phyloP scores from a whole-genome alignment of 208 protist genomes.

The Herpetomonas samuelpessoai region DNA sequence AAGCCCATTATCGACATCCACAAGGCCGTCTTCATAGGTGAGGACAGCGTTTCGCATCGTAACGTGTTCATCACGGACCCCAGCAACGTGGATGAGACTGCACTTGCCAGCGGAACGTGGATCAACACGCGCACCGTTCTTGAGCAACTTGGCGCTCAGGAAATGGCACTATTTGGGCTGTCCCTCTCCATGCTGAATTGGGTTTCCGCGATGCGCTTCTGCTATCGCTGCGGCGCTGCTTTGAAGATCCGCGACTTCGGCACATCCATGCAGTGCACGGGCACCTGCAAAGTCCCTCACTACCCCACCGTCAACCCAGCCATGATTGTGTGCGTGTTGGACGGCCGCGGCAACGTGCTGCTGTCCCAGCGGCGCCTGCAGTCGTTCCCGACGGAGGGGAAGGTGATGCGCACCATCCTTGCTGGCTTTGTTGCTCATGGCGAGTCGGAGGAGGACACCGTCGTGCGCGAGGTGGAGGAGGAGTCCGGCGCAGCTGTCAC shows the following conservation, averaged over 20 bases:
- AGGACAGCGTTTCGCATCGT: constrained; percentile 15
- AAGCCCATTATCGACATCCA: constrained; percentile 8
- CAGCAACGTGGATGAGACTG: constrained; percentile 9
- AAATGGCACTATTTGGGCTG: constrained; percentile 30
- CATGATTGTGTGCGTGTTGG: constrained; percentile 47
- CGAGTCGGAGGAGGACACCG: constrained; percentile 51
- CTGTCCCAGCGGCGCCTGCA: constrained; percentile 30
- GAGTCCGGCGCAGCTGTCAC: constrained; percentile 41
- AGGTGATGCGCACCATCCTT: constrained; percentile 32
- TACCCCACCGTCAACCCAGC: constrained; percentile 44
- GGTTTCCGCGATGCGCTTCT: constrained; percentile 23
- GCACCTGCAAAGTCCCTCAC: constrained; percentile 19
- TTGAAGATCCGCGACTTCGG: constrained; percentile 16
- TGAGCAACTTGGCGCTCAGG: constrained; percentile 1
- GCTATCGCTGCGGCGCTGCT: constrained; percentile 26
- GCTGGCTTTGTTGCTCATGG: constrained; percentile 47
- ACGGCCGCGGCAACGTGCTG: constrained; percentile 44
- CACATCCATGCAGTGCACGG: constrained; percentile 16
- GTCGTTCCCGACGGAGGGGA: neutral
- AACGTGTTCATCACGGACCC: constrained; percentile 30
- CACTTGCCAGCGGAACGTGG: constrained; percentile 10
- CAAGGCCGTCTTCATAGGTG: constrained; percentile 24
- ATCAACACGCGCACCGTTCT: constrained; percentile 13
- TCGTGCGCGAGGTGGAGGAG: constrained; percentile 54
- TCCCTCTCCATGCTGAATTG: constrained; percentile 29